Evolutionary conservation across 345 rosid genomes (phyloP).

Genomic region (Schrenkiella parvula): DNA sequence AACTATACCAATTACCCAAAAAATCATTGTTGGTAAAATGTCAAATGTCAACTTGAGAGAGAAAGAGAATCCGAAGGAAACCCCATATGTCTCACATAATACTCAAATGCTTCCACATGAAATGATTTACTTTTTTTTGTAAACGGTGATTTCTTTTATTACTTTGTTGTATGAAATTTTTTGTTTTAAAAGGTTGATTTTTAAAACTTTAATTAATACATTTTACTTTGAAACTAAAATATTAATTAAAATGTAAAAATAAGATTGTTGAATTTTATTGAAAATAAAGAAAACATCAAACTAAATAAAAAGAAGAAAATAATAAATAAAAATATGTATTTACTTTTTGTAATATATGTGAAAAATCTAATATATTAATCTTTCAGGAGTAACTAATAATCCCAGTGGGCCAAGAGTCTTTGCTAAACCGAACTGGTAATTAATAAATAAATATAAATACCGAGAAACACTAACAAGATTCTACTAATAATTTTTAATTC

Average conservation of each 20-base stretch:
- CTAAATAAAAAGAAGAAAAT: too few species aligned
- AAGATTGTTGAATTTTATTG: too few species aligned
- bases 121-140: background rate
- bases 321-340: too few species aligned
- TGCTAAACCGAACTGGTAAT: background rate
- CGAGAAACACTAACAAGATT: background rate
- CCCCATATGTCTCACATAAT: conserved; percentile 24
- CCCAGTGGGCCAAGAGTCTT: background rate
- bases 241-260: too few species aligned
- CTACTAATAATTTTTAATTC: conserved; percentile 8
- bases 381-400: background rate
- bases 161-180: background rate
- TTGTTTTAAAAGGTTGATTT: too few species aligned
- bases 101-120: conserved; percentile 17
- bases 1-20: conserved; percentile 26
- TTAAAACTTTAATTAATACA: too few species aligned
- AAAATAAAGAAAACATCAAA: too few species aligned
- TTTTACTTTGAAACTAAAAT: too few species aligned
- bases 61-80: conserved; percentile 6
- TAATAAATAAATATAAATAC: too few species aligned
- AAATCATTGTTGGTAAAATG: conserved; percentile 29
- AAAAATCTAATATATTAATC: too few species aligned
- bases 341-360: too few species aligned
- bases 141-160: background rate
- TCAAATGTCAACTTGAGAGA: conserved; percentile 28